Evolutionary conservation across 768 basidiomycete species (phyloP).

Genomic region (Lenzites betulinus): DNA sequence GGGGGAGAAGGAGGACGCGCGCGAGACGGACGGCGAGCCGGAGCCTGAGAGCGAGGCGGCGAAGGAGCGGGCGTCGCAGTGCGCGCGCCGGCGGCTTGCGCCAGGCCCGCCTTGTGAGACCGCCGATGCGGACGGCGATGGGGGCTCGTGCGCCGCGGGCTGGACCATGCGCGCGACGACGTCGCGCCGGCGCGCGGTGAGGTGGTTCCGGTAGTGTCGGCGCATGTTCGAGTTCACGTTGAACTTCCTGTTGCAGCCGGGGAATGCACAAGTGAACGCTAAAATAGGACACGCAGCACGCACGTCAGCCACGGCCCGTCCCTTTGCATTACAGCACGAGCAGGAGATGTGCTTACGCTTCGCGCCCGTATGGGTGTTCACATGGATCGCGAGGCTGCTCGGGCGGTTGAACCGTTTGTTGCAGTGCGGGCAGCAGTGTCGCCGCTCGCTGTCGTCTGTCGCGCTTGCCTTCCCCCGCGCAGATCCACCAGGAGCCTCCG

Average conservation of each 20-base stretch:
- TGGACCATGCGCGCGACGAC: conserved; percentile 16
- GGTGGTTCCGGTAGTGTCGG: conserved; percentile 73
- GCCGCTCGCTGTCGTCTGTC: conserved; percentile 16
- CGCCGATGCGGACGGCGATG: background rate
- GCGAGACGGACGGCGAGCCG: conserved; percentile 13
- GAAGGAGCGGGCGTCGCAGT: background rate
- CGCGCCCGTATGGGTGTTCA: conserved; percentile 69
- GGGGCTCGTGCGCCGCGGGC: conserved; percentile 2
- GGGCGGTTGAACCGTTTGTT: conserved; percentile 69
- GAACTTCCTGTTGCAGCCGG: conserved; percentile 74
- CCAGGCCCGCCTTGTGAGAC: background rate
- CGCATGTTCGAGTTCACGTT: conserved; percentile 88
- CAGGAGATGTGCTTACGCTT: conserved; percentile 3
- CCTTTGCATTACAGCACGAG: too few species aligned
- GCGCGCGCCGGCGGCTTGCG: background rate
- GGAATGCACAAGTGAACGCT: conserved; percentile 66
- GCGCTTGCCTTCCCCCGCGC: background rate
- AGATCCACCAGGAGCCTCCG: background rate
- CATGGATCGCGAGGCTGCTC: conserved; percentile 64
- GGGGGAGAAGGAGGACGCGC: conserved; percentile 7
- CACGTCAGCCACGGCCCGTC: background rate
- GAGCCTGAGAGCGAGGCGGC: background rate
- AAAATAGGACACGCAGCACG: background rate
- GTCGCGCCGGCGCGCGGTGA: conserved; percentile 21
- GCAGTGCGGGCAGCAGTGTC: conserved; percentile 43